Evolutionary conservation across 2,329 filamentous ascomycete species (phyloP), one percentile per base, ranked within the genome.

Genomic region (Tolypocladium album): DNA sequence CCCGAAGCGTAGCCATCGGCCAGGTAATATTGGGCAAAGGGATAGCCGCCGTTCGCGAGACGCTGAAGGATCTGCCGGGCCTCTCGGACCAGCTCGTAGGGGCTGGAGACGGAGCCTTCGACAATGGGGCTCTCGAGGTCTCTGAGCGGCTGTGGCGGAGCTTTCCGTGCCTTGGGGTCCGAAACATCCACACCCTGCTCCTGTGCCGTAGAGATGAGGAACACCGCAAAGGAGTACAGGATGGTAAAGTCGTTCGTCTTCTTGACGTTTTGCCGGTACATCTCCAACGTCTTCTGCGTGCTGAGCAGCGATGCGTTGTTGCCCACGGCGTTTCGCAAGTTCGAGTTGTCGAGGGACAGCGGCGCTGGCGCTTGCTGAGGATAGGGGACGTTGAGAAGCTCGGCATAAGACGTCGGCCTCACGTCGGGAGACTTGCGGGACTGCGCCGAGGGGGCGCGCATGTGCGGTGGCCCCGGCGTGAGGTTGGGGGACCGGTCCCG

Each of bases 21-120:
- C 15, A 99, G 85, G 72, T 97, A 97, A 76, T 99, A 99, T 73
- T 99, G 94, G 4, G 94, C 94, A 73, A 97, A 97, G 1, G 94
- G 94, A 72, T 97, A 97, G 55, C 91, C 91, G 61, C 86, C 87
- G 74, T 92, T 93, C 22, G 92, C 83, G 58, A 97, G 81, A 63
- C 87, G 88, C 74, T 95, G 90, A 53, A 99, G 78, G 67, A 97
- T 97, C 62, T 87, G 86, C 70, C 91, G 90, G 61, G 94, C 92
- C 80, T 99, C 94, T 42, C 86, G 86, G 55, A 96, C 78, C 62
- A 97, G 78, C 64, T 92, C 86, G 34, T 85, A 79, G 8, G 86
- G 83, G 45, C 81, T 83, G 17, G 79, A 76, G 27, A 78, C 75
- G 4, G 75, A 68, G 8, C 72, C 73, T 53, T 82, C 79, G 22